phyloP scores from a whole-genome alignment of 2,329 filamentous ascomycete species.

The Neoascochyta sp. region DNA sequence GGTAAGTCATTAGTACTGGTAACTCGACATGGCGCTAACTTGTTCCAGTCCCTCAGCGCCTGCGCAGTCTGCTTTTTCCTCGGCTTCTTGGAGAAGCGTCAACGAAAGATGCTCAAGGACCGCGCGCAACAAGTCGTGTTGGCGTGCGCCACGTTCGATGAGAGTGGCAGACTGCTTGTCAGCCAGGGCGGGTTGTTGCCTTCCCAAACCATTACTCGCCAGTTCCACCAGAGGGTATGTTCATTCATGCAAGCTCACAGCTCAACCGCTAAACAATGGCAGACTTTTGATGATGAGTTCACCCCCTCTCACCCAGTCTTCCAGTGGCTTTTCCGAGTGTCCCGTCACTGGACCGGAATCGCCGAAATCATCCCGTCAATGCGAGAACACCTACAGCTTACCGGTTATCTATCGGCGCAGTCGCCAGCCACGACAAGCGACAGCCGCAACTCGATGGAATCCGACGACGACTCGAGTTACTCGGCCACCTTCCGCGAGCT shows the following conservation, averaged over 20 bases:
- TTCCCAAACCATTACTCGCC: constrained; percentile 71
- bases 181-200: constrained; percentile 67
- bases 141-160: constrained; percentile 63
- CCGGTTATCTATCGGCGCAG: constrained; percentile 21
- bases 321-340: constrained; percentile 81
- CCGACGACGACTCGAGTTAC: constrained; percentile 63
- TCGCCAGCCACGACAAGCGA: constrained; percentile 12
- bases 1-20: constrained; percentile 67
- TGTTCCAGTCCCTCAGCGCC: constrained; percentile 38
- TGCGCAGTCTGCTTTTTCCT: constrained; percentile 37
- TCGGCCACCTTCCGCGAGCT: constrained; percentile 75
- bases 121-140: constrained; percentile 54
- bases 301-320: constrained; percentile 74
- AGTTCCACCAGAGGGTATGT: constrained; percentile 38
- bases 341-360: constrained; percentile 70
- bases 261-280: constrained; percentile 1
- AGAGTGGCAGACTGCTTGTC: constrained; percentile 63
- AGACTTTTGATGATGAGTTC: constrained; percentile 69
- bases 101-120: constrained; percentile 40
- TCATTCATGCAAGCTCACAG: constrained; percentile 58
- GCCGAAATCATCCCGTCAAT: constrained; percentile 67
- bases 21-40: no score
- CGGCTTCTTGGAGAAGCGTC: constrained; percentile 37
- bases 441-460: constrained; percentile 18
- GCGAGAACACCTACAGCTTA: constrained; percentile 64